A percentile compares a stretch with the other conserved stretches of the same genome.
These are phyloP conservation scores for Macrotyloma uniflorum DNA, from an alignment of 306 rosid species.

Conservation along the genomic window DNA sequence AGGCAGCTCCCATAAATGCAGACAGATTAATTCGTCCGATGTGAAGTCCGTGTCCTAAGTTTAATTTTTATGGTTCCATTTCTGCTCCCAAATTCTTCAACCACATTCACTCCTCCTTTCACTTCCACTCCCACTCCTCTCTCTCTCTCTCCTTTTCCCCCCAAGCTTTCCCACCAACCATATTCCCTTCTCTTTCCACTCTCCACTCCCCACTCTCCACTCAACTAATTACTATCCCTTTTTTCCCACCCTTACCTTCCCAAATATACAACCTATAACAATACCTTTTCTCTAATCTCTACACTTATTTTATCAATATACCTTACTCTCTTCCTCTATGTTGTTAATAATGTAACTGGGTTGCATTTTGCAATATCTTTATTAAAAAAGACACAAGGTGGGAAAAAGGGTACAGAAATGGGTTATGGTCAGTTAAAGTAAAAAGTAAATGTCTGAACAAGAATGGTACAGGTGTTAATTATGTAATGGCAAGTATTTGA, in stretches of 20 bases:
- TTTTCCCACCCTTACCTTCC: background rate
- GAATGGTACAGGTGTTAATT: conserved; percentile 39
- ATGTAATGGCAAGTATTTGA: conserved; percentile 41
- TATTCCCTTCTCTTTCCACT: background rate
- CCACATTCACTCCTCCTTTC: conserved; percentile 17
- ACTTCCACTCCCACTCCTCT: background rate
- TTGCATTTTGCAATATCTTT: background rate
- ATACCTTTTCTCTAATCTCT: background rate
- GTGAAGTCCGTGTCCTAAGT: conserved; percentile 44
- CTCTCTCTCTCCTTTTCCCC: background rate
- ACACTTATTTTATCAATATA: background rate
- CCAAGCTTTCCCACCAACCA: conserved; percentile 39
- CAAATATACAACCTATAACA: background rate
- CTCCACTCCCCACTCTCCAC: background rate
- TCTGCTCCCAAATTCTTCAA: conserved; percentile 20
- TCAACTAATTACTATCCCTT: background rate
- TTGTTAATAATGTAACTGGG: background rate
- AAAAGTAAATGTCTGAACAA: conserved; percentile 28
- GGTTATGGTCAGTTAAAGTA: conserved; percentile 26
- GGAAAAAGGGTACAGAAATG: background rate
- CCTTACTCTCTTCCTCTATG: background rate
- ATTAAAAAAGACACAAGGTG: background rate
- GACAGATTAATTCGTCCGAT: conserved; percentile 51
- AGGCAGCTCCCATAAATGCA: conserved; percentile 63
- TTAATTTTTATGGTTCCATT: conserved; percentile 10